Percentiles rank a stretch among this genome's conserved stretches.
Conservation (phyloP, 2,329 filamentous ascomycete genomes). For the Alternaria ethzedia region DNA sequence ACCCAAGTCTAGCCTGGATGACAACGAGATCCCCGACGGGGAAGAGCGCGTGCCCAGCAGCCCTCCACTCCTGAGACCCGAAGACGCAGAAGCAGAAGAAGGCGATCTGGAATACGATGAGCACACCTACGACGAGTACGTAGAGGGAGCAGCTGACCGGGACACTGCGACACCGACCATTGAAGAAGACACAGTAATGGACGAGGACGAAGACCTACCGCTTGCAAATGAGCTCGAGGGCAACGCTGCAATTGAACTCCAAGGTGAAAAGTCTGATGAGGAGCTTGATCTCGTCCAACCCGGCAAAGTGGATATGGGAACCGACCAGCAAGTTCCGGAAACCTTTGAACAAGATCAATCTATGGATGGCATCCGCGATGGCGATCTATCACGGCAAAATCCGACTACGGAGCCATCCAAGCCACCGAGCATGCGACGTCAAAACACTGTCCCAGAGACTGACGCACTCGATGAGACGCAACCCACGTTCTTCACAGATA, state of each 20-base stretch:
- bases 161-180: conserved; percentile 3
- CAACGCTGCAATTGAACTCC: conserved; percentile 4
- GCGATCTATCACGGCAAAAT: background rate
- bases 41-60: conserved; percentile 47
- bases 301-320: conserved; percentile 11
- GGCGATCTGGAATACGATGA: conserved; percentile 33
- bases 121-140: conserved; percentile 30
- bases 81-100: conserved; percentile 28
- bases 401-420: background rate
- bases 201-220: conserved; percentile 30
- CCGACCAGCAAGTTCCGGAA: conserved; percentile 32
- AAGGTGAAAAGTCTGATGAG: conserved; percentile 4
- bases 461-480: conserved; percentile 45
- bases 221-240: conserved; percentile 20
- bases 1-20: conserved; percentile 27
- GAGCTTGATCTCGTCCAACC: conserved; percentile 16
- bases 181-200: conserved; percentile 26
- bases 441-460: conserved; percentile 42
- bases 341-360: conserved; percentile 22
- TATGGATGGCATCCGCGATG: background rate
- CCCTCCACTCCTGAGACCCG: conserved; percentile 35
- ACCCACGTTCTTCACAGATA: conserved; percentile 29
- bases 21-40: conserved; percentile 17
- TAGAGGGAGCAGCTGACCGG: conserved; percentile 13
- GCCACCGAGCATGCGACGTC: conserved; percentile 26